Percentiles rank a stretch among this genome's conserved stretches.
Evolutionary conservation across 1,139 yeast genomes (phyloP).

Genomic region (Torulaspora globosa): DNA sequence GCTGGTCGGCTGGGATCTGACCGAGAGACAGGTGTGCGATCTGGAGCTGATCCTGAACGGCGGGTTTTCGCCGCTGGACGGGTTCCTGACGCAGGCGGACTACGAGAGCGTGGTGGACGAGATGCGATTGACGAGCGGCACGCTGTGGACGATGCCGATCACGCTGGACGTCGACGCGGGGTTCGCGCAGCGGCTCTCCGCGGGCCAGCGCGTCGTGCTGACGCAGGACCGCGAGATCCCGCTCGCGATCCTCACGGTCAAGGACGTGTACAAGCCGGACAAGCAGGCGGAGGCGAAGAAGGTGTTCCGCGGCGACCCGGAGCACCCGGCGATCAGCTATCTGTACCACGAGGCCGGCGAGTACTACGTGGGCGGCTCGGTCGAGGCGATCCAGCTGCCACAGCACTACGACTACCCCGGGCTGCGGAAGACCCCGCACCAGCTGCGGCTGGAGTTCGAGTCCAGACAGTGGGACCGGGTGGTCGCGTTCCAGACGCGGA

Average conservation of each 20-base stretch:
- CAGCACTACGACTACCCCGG: conserved; percentile 88
- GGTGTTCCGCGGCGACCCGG: conserved; percentile 95
- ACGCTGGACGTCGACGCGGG: conserved; percentile 69
- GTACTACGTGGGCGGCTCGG: conserved; percentile 78
- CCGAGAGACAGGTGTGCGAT: conserved; percentile 91
- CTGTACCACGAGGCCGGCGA: conserved; percentile 74
- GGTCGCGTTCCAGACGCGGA: conserved; percentile 96
- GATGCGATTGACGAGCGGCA: conserved; percentile 70
- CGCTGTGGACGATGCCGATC: conserved; percentile 91
- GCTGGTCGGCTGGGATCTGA: conserved; percentile 45
- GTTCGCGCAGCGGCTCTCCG: conserved; percentile 46
- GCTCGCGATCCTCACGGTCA: conserved; percentile 75
- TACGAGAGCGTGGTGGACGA: conserved; percentile 75
- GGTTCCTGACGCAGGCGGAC: conserved; percentile 78
- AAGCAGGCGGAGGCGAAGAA: conserved; percentile 73
- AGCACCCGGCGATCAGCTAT: conserved; percentile 87
- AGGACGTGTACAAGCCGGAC: conserved; percentile 77
- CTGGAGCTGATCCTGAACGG: conserved; percentile 87
- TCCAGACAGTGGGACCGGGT: conserved; percentile 84
- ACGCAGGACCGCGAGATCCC: conserved; percentile 80
- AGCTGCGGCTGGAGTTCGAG: conserved; percentile 76
- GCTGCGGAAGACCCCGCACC: conserved; percentile 84
- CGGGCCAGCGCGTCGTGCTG: conserved; percentile 66
- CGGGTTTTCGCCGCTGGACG: conserved; percentile 89
- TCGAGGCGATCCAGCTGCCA: conserved; percentile 81